Conservation (phyloP, 1,284 basidiomycete genomes). For the Naganishia sp. region DNA sequence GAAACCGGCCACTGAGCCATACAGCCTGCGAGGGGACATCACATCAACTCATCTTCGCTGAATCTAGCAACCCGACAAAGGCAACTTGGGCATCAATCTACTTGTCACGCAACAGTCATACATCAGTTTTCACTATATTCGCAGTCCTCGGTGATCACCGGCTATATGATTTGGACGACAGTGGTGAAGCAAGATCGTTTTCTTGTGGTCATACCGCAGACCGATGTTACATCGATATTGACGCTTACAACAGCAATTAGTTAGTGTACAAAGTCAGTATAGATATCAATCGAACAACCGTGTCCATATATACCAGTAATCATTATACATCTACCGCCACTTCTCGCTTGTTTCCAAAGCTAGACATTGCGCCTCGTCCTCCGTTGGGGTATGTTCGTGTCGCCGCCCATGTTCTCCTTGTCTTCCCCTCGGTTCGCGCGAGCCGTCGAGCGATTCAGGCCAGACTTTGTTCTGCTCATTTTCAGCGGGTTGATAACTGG, state of each 20-base stretch:
- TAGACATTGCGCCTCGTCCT: constrained; percentile 21
- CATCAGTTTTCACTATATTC: too few species aligned
- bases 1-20: neutral
- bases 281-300: neutral
- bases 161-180: too few species aligned
- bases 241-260: neutral
- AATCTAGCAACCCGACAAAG: neutral
- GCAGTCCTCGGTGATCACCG: too few species aligned
- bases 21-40: neutral
- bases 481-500: constrained; percentile 9
- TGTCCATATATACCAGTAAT: constrained; percentile 3
- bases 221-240: neutral
- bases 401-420: constrained; percentile 19
- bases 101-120: too few species aligned
- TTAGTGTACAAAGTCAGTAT: too few species aligned
- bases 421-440: constrained; percentile 20
- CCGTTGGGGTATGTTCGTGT: constrained; percentile 20
- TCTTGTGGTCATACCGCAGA: neutral
- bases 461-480: constrained; percentile 26
- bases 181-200: neutral
- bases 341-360: neutral
- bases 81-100: neutral
- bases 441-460: constrained; percentile 18
- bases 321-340: neutral
- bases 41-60: too few species aligned